Base-by-base conservation (phyloP, 2,329 filamentous ascomycete species). In the Trichoderma pleuroti region DNA sequence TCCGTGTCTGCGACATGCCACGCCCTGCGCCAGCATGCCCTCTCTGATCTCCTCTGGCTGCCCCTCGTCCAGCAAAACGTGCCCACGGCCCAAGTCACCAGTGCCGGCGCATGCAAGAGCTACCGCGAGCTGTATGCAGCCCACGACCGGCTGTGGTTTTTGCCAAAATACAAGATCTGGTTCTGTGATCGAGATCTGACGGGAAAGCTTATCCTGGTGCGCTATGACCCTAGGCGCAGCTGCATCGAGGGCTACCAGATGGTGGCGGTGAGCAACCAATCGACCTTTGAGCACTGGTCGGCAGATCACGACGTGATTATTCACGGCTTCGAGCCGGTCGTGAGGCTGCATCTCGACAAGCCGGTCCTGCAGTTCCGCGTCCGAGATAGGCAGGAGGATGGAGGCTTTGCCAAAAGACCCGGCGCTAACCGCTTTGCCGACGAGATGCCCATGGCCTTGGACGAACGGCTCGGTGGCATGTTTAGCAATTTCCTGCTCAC, bases 111-210 rank as follows among this genome's bases (percentile, higher is more conserved):
- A 8, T 90, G 86, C 76, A 75, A 81, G 2, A 90, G 85, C 28
- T 97, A 90, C 80, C 88, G 88, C 70, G 86, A 91, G 30, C 86
- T 97, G 3, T 97, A 92, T 78, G 82, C 86, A 54, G 86, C 90
- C 24, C 92, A 96, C 78, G 87, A 96, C 73, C 91, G 91, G 0
- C 89, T 91, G 75, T 98, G 94, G 94, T 97, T 97, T 76, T 84
- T 98, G 1, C 86, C 92, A 0, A 89, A 87, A 65, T 85, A 92
- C 77, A 94, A 92, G 80, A 84, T 98, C 73, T 98, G 94, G 94
- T 95, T 97, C 77, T 88, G 89, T 71, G 93, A 97, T 79, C 86
- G 84, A 2, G 86, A 90, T 34, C 85, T 93, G 61, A 90, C 87
- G 2, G 94, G 94, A 0, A 92, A 91, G 77, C 80, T 97, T 54